Evolutionary conservation across 2,329 filamentous ascomycete species (phyloP), one percentile per base, ranked within the genome.

Genomic region (Harringtonia lauricola): DNA sequence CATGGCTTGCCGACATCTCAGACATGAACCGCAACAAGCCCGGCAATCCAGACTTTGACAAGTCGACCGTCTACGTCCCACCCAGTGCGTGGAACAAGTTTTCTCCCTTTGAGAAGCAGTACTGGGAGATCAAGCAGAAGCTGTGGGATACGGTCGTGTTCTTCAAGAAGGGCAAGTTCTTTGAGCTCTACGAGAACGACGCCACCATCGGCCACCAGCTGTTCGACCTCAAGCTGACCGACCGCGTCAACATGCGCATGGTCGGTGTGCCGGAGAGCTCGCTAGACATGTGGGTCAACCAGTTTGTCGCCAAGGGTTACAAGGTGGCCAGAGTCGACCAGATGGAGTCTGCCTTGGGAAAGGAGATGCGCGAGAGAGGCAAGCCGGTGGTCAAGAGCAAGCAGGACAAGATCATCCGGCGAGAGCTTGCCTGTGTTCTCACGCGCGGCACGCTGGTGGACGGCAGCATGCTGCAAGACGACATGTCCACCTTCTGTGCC

Each of bases 111-210:
- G 92, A 98, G 64, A 94, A 88, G 61, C 92, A 98, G 59, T 98
- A 98, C 61, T 98, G 92, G 92, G 87, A 94, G 56, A 96, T 98
- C 62, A 98, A 98, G 66, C 85, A 89, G 61, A 95, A 95, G 54
- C 86, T 94, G 52, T 96, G 86, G 85, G 88, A 95, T 52, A 95
- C 89, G 0, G 83, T 98, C 37, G 90, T 98, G 15, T 98, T 98
- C 65, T 98, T 98, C 79, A 98, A 96, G 64, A 98, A 98, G 70
- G 92, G 92, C 56, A 98, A 98, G 56, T 98, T 98, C 63, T 98
- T 95, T 58, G 92, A 98, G 60, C 72, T 98, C 0, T 98, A 96
- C 57, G 92, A 98, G 60, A 95, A 95, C 48, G 92, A 98, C 63
- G 92, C 92, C 6, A 95, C 90, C 0, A 82, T 96, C 44, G 92